Evolutionary conservation across 139 green algal genomes (phyloP).

Genomic region (Chlamydomonas schloesseri): DNA sequence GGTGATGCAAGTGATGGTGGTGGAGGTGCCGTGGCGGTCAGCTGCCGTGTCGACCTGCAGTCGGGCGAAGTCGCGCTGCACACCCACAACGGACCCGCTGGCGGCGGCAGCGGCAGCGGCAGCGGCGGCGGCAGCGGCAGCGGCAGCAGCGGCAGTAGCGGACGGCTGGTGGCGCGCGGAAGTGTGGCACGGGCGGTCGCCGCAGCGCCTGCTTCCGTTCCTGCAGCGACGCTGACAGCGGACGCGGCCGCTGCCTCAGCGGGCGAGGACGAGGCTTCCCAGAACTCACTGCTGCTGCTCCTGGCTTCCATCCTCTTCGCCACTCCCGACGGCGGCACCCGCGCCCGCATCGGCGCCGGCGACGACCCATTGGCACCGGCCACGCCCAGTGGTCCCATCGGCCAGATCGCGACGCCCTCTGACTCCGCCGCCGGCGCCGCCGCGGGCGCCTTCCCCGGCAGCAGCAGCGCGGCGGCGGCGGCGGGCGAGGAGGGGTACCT

Average conservation of each 20-base stretch:
- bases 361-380: no score
- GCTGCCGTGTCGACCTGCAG: no score
- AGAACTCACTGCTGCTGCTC: not conserved
- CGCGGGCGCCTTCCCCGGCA: not conserved
- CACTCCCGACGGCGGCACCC: not conserved
- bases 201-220: not conserved
- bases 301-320: not conserved
- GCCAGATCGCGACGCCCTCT: not conserved
- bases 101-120: no score
- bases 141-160: no score
- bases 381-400: not conserved
- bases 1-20: no score
- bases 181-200: not conserved
- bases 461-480: no score
- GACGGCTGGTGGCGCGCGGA: constrained; percentile 12
- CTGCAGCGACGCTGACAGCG: not conserved
- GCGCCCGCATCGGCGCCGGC: not conserved
- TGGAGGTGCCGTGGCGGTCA: no score
- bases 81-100: no score
- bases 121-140: not conserved
- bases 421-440: not conserved
- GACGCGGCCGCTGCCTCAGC: no score
- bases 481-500: constrained; percentile 45
- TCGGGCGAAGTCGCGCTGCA: no score
- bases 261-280: not conserved